Base-by-base conservation (phyloP, 2,329 filamentous ascomycete genomes). In the Colletotrichum siamense region DNA sequence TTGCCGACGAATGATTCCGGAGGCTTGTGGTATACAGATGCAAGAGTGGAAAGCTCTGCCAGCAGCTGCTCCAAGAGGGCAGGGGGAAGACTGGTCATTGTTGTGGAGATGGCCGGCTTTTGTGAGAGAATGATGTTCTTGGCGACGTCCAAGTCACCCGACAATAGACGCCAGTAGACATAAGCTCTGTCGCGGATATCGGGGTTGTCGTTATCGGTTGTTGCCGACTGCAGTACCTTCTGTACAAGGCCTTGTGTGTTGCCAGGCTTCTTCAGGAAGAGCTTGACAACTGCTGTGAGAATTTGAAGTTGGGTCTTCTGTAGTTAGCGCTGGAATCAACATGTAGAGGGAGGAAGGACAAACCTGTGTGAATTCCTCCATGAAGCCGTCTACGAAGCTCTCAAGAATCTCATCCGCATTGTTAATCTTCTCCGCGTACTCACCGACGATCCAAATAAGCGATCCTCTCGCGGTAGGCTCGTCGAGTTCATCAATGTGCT, bases 381-480 rank as follows among this genome's bases (percentile, higher is more conserved):
- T 94, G 84, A 99, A 99, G 1, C 93, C 94, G 72, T 99, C 97
- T 15, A 98, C 96, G 82, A 99, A 99, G 22, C 94, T 93, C 69
- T 93, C 91, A 75, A 99, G 86, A 78, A 99, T 99, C 80, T 99
- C 95, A 78, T 96, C 96, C n/a, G 97, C 97, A 81, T 99, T 99
- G 87, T 92, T 98, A 82, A 99, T 99, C 89, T 99, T 99, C 88
- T 99, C 97, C 1, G 97, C 97, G 83, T 99, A 99, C 84, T 99
- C 97, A 80, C 97, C 97, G 8, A 99, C 96, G 79, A 99, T 99
- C 97, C 97, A 99, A 82, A 99, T 99, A 76, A 99, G 88, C 26
- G 96, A 94, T 4, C 95, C 96, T 81, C 97, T 90, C 8, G 97
- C 97, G 81, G 96, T 94, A 2, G 96, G 96, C 85, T 99, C 97